phyloP scores from a whole-genome alignment of 1,284 basidiomycete genomes.

The Ustilago shanxiensis region DNA sequence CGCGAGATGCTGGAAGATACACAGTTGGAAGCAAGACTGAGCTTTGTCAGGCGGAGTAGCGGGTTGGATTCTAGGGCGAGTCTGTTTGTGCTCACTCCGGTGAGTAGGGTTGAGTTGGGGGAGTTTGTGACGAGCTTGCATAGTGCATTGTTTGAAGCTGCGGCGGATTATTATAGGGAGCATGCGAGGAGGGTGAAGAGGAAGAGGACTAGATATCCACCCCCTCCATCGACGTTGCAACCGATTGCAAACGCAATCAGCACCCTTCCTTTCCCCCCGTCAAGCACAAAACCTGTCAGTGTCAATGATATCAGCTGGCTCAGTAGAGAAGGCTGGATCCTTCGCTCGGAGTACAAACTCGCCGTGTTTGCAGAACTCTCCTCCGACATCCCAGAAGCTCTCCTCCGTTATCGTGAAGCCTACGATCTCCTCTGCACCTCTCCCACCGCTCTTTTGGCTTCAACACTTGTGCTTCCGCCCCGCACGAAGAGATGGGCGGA shows the following conservation, averaged over 20 bases:
- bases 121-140: conserved; percentile 77
- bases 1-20: conserved; percentile 77
- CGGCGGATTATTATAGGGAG: conserved; percentile 89
- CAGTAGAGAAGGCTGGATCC: conserved; percentile 88
- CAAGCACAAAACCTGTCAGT: conserved; percentile 10
- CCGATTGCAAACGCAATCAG: conserved; percentile 58
- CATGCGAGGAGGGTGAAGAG: conserved; percentile 90
- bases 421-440: conserved; percentile 43
- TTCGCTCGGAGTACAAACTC: conserved; percentile 97
- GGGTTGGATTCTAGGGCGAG: conserved; percentile 90
- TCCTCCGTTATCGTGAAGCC: conserved; percentile 37
- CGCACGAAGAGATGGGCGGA: conserved; percentile 98
- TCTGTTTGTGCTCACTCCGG: conserved; percentile 90
- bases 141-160: conserved; percentile 85
- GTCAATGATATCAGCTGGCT: conserved; percentile 70
- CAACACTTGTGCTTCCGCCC: conserved; percentile 85
- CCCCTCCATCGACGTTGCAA: conserved; percentile 62
- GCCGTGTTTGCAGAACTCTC: conserved; percentile 94
- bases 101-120: conserved; percentile 80
- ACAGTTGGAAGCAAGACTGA: conserved; percentile 82
- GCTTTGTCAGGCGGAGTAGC: conserved; percentile 86
- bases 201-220: conserved; percentile 81
- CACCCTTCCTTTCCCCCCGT: conserved; percentile 4
- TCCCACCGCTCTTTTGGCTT: conserved; percentile 72
- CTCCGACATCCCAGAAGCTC: conserved; percentile 81